Percentiles rank a stretch among this genome's conserved stretches.
Evolutionary conservation across 2,329 filamentous ascomycete species (phyloP).

Genomic region (Cytospora paraplurivora): DNA sequence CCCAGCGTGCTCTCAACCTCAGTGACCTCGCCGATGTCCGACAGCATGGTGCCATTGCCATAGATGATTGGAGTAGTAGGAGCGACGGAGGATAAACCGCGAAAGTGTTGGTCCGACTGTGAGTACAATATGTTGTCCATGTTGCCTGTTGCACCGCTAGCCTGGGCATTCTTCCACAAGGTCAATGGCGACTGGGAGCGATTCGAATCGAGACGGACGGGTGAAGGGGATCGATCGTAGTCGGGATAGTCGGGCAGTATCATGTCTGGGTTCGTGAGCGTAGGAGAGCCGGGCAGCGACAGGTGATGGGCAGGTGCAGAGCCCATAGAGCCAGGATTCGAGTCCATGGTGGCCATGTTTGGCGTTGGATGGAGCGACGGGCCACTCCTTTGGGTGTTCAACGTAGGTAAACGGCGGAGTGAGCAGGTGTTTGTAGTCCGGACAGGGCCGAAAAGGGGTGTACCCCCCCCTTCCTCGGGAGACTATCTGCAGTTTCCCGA

Average conservation of each 20-base stretch:
- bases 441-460: conserved; percentile 4
- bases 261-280: conserved; percentile 92
- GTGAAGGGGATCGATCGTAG: conserved; percentile 59
- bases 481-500: conserved; percentile 17
- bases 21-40: conserved; percentile 36
- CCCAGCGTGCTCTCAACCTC: conserved; percentile 38
- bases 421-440: no score
- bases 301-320: conserved; percentile 44
- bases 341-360: conserved; percentile 35
- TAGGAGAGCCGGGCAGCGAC: conserved; percentile 71
- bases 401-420: conserved; percentile 7
- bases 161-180: conserved; percentile 54
- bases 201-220: conserved; percentile 48
- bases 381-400: neutral
- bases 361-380: conserved; percentile 9
- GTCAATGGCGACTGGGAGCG: conserved; percentile 53
- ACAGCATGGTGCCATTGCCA: conserved; percentile 69
- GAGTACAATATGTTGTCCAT: conserved; percentile 48
- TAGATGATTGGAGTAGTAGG: conserved; percentile 68
- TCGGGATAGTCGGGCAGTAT: conserved; percentile 83
- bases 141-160: conserved; percentile 36
- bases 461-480: conserved; percentile 15
- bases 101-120: conserved; percentile 38
- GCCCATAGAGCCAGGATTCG: conserved; percentile 34
- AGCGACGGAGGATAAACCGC: conserved; percentile 47